Conservation (phyloP, 169 alveolate genomes). For the Eimeria nieschulzi region DNA sequence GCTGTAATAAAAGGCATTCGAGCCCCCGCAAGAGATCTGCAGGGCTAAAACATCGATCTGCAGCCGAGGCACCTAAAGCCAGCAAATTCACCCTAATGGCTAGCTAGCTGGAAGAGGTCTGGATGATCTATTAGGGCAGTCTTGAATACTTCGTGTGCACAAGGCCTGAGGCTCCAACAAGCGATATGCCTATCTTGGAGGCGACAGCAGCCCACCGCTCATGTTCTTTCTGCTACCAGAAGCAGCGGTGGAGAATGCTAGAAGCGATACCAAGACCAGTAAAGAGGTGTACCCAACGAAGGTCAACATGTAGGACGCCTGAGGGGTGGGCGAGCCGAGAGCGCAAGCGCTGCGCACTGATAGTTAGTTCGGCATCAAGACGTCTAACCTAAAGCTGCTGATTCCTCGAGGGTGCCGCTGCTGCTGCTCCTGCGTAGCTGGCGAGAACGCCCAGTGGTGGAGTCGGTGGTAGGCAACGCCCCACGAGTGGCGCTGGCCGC, state of each 20-base stretch:
- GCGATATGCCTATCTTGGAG: too few relatives aligned
- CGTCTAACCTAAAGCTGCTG: slow-evolving; percentile 35
- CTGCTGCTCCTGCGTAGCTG: not conserved
- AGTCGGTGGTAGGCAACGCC: slow-evolving; percentile 67
- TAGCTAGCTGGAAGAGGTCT: too few relatives aligned
- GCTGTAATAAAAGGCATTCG: slow-evolving; percentile 12
- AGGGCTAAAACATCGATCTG: not conserved
- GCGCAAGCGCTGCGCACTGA: slow-evolving; percentile 20
- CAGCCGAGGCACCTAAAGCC: too few relatives aligned
- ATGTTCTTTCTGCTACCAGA: too few relatives aligned
- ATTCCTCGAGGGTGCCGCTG: not conserved
- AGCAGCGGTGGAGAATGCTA: too few relatives aligned
- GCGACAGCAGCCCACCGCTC: too few relatives aligned
- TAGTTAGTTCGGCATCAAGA: not conserved
- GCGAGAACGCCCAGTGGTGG: slow-evolving; percentile 33
- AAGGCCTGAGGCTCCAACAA: too few relatives aligned
- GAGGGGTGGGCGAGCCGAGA: slow-evolving; percentile 3
- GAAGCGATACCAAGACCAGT: too few relatives aligned
- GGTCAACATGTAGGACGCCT: slow-evolving; percentile 27
- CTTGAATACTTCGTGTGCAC: too few relatives aligned
- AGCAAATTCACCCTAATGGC: too few relatives aligned
- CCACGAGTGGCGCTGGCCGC: slow-evolving; percentile 59
- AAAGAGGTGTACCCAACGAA: not conserved
- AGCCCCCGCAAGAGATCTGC: not conserved
- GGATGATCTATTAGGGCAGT: too few relatives aligned